Evolutionary conservation across 148 eudicot species (phyloP).

Genomic region (Dysphania ambrosioides): DNA sequence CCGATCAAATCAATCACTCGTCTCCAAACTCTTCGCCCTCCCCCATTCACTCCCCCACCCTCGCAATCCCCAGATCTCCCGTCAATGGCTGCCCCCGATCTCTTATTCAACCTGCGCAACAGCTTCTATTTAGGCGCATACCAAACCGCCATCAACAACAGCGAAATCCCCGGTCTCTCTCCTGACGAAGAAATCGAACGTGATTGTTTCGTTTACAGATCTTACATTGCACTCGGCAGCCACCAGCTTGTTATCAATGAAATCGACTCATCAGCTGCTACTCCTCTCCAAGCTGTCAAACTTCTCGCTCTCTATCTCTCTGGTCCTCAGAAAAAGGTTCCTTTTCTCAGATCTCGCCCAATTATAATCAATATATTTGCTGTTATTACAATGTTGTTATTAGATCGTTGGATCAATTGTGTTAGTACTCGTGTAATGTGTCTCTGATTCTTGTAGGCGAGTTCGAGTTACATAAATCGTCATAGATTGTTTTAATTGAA

Average conservation of each 20-base stretch:
- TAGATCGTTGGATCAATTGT: not conserved
- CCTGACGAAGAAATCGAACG: constrained; percentile 63
- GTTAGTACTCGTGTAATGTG: no score
- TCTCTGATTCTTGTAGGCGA: no score
- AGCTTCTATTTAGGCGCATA: constrained; percentile 87
- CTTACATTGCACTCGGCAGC: constrained; percentile 88
- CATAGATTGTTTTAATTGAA: no score
- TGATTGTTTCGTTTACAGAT: constrained; percentile 70
- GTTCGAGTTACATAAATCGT: no score
- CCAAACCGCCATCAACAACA: constrained; percentile 81
- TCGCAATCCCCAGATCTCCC: not conserved
- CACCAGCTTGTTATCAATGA: constrained; percentile 82
- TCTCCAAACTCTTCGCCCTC: not conserved
- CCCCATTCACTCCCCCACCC: not conserved
- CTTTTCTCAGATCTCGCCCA: constrained; percentile 21
- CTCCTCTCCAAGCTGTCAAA: constrained; percentile 89
- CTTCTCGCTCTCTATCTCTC: constrained; percentile 79
- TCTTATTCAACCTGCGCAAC: constrained; percentile 69
- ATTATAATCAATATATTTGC: not conserved
- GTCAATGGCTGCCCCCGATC: constrained; percentile 73
- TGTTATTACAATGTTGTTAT: not conserved
- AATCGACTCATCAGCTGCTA: constrained; percentile 75
- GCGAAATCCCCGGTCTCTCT: constrained; percentile 74
- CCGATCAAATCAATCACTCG: no score
- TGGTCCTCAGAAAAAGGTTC: constrained; percentile 57